These are phyloP conservation scores for Paralagenidium karlingii DNA, from an alignment of 352 stramenopile genomes.

Conservation along the genomic window DNA sequence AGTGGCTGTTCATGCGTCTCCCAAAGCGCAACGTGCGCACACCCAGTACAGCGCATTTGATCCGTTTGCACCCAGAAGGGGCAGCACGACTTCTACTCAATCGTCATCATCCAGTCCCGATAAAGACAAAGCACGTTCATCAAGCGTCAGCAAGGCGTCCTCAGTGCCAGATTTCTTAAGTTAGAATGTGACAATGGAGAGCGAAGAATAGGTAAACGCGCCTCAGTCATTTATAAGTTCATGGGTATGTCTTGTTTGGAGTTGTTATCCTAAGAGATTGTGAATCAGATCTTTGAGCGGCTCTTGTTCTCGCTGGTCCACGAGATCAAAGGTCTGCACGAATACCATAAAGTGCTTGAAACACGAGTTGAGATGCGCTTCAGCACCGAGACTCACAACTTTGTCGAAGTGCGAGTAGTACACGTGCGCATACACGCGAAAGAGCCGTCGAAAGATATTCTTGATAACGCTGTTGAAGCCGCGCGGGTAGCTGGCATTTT, in stretches of 20 bases:
- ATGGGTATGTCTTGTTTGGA: background rate
- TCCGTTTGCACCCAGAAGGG: no score
- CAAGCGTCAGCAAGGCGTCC: no score
- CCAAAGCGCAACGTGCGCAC: conserved; percentile 7
- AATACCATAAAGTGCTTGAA: conserved; percentile 99
- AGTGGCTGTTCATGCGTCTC: conserved; percentile 32
- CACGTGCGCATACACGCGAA: conserved; percentile 94
- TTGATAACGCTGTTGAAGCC: conserved; percentile 79
- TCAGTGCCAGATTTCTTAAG: no score
- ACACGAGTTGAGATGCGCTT: conserved; percentile 95
- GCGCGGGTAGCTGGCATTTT: conserved; percentile 56
- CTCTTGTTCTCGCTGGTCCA: conserved; percentile 90
- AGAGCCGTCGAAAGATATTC: conserved; percentile 93
- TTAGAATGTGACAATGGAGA: no score
- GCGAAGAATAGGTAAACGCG: background rate
- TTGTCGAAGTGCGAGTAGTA: conserved; percentile 96
- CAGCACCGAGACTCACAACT: conserved; percentile 87
- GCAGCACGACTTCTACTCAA: no score
- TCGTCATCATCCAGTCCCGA: no score
- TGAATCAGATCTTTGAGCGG: conserved; percentile 92
- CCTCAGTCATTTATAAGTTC: no score
- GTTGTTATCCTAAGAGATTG: conserved; percentile 48
- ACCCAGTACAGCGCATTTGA: conserved; percentile 19
- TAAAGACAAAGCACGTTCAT: no score
- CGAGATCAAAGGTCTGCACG: conserved; percentile 89